These are phyloP conservation scores for Tetrahymena elliotti DNA, from an alignment of 73 alveolate species.

Conservation along the genomic window DNA sequence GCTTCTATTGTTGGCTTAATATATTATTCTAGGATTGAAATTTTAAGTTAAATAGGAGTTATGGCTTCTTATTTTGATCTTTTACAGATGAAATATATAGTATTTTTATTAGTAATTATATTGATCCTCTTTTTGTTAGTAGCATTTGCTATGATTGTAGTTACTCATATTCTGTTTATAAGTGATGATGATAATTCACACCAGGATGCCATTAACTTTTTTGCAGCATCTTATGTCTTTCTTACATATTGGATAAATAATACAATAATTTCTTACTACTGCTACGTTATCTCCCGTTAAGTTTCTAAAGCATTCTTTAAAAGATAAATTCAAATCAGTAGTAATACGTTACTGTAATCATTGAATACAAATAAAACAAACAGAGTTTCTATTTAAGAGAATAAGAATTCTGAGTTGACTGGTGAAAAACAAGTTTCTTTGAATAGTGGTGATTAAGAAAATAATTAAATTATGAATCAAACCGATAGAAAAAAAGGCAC, in stretches of 20 bases:
- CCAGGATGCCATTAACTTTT: background rate
- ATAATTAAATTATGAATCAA: background rate
- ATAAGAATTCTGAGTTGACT: background rate
- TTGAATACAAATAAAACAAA: background rate
- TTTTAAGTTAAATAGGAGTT: background rate
- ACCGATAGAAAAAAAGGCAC: too few relatives aligned
- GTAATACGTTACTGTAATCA: background rate
- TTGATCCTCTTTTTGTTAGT: background rate
- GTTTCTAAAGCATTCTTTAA: background rate
- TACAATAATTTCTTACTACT: background rate
- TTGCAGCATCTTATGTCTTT: background rate
- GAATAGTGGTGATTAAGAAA: background rate
- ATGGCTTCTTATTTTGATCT: background rate
- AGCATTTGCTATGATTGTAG: background rate
- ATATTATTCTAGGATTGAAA: background rate
- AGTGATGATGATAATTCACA: background rate
- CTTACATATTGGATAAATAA: background rate
- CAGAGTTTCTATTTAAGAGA: background rate
- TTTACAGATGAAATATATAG: background rate
- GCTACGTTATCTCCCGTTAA: background rate
- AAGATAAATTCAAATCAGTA: background rate
- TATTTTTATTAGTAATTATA: background rate
- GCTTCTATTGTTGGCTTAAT: background rate
- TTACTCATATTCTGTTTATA: background rate
- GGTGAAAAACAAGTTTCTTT: background rate